Evolutionary conservation across 169 alveolate species (phyloP).

Genomic region (Besnoitia besnoiti): DNA sequence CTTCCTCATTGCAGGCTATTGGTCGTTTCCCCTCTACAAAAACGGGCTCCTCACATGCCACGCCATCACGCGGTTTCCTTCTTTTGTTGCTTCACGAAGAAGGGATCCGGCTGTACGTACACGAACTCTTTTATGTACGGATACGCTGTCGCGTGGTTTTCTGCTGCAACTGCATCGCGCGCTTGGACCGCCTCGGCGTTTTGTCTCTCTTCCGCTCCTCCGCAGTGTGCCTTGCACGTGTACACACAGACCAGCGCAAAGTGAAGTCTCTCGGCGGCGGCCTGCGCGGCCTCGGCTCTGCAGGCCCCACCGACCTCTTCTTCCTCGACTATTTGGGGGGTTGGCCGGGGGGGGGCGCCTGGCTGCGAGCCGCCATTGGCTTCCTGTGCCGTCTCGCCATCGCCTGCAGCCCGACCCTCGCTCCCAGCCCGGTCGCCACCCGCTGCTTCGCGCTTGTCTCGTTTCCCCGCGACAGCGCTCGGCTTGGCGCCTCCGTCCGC

Average conservation of each 20-base stretch:
- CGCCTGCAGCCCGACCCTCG: background rate
- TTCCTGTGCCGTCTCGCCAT: background rate
- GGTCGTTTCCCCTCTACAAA: too few relatives aligned
- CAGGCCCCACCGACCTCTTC: background rate
- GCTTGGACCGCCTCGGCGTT: background rate
- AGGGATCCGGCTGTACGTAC: slow-evolving; percentile 68
- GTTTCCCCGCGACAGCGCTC: background rate
- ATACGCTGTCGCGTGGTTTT: background rate
- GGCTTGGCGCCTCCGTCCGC: background rate
- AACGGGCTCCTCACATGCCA: too few relatives aligned
- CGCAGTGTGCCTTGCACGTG: slow-evolving; percentile 51
- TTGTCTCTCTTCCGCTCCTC: background rate
- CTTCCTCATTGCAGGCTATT: too few relatives aligned
- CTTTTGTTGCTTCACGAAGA: slow-evolving; percentile 19
- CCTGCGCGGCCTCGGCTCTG: slow-evolving; percentile 33
- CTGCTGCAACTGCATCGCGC: background rate
- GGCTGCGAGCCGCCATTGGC: background rate
- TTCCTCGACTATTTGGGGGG: background rate
- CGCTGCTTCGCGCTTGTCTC: background rate
- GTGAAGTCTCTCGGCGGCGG: slow-evolving; percentile 46
- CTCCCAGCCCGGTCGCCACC: background rate
- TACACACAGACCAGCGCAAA: slow-evolving; percentile 49
- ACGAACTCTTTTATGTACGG: slow-evolving; percentile 51
- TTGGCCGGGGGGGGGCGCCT: background rate
- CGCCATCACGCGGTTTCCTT: background rate